Percentiles rank a stretch among this genome's conserved stretches.
phyloP scores from a whole-genome alignment of 352 stramenopile species.

The Globisporangium okanoganense region DNA sequence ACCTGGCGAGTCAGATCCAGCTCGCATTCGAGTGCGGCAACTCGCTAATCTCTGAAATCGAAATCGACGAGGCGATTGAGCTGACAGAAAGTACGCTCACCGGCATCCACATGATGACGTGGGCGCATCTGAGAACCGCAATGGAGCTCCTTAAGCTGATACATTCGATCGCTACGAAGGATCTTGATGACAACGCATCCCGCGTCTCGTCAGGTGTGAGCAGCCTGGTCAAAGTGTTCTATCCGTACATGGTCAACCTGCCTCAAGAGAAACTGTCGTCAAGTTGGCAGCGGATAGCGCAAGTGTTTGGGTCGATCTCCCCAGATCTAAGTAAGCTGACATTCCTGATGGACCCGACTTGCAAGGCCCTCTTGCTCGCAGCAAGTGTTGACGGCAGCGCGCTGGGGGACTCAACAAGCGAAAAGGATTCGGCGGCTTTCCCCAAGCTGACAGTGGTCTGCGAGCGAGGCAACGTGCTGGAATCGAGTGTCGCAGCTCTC shows the following conservation, averaged over 20 bases:
- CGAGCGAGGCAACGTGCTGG: constrained; percentile 35
- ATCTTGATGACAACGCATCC: neutral
- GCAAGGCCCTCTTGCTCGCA: constrained; percentile 50
- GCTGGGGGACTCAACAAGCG: neutral
- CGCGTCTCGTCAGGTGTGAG: constrained; percentile 26
- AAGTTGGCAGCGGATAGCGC: constrained; percentile 34
- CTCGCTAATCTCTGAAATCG: constrained; percentile 42
- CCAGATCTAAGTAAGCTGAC: constrained; percentile 17
- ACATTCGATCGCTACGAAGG: neutral
- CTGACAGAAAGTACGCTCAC: constrained; percentile 22
- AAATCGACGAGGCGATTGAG: constrained; percentile 32
- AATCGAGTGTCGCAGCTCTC: constrained; percentile 31
- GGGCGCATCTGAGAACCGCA: constrained; percentile 16
- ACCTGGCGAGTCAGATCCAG: constrained; percentile 14
- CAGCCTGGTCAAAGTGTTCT: constrained; percentile 53
- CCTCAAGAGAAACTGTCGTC: constrained; percentile 35
- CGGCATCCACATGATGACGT: constrained; percentile 23
- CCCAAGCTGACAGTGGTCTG: constrained; percentile 51
- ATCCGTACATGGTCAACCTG: constrained; percentile 62
- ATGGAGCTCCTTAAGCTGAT: constrained; percentile 20
- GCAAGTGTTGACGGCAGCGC: constrained; percentile 2
- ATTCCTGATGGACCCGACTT: constrained; percentile 40
- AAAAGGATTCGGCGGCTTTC: constrained; percentile 8
- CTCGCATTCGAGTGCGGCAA: constrained; percentile 21
- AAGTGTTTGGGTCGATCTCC: constrained; percentile 22